Evolutionary conservation across 2,329 filamentous ascomycete genomes (phyloP), one percentile per base, ranked within the genome.

Genomic region (Epichloe coenophiala): DNA sequence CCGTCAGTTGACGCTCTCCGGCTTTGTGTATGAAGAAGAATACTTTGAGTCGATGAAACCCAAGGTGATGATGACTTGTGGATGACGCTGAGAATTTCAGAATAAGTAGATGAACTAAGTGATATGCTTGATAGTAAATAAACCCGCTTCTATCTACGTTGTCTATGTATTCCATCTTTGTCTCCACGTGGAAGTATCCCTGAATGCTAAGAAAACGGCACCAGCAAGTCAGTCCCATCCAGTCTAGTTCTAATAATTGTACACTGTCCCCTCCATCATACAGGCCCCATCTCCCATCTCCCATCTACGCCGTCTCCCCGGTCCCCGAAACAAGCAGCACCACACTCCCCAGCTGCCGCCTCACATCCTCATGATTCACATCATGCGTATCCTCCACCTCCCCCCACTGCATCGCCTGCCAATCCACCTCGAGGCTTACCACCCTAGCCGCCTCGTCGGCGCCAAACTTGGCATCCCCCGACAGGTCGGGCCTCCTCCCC

Each of bases 341-440:
- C 11, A 88, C 86, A 64, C 88, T 94, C 13, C 91, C 93, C 53
- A 97, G 70, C 70, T 97, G 93, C 60, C 91, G 77, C 63, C 81
- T 78, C 57, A 97, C 59, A 67, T 98, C 93, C 67, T 95, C 91
- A 66, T 83, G 86, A 60, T 95, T 86, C 1, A 98, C 93, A 72
- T 98, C 93, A 68, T 98, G 93, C 31, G 90, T 95, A 68, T 98
- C 90, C 66, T 98, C 93, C 1, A 98, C 93, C 72, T 95, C 90
- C 8, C 90, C 8, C 91, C 93, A 97, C 68, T 86, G 83, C 31
- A 78, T 72, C 1, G 84, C 94, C 76, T 98, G 93, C 84, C 88
- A 96, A 56, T 80, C 76, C 15, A 95, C 88, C 71, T 98, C 93
- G 41, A 94, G 65, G 59, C 79, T 95, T 5, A 84, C 82, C 13